Conservation (phyloP, 208 protist genomes). For the Trichomonas tenax region DNA sequence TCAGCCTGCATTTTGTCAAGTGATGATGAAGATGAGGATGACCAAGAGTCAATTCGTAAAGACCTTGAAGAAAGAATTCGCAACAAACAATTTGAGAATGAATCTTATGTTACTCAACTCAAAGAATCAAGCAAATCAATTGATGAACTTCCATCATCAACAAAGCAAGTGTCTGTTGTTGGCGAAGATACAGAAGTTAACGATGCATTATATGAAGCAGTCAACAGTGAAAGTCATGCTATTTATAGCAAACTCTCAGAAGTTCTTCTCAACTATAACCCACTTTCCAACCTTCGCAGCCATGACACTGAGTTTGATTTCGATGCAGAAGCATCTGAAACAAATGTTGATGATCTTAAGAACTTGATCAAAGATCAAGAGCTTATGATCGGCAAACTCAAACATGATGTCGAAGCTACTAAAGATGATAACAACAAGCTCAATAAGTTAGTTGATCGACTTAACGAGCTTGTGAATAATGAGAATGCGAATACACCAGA, state of each 20-base stretch:
- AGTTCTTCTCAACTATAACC: not conserved
- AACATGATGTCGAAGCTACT: too few relatives aligned
- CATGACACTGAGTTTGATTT: not conserved
- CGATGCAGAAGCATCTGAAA: not conserved
- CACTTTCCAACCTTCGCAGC: not conserved
- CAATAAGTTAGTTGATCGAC: not conserved
- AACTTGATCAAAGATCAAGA: not conserved
- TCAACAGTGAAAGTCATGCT: not conserved
- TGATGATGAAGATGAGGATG: not conserved
- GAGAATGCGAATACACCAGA: not conserved
- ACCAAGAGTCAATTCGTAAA: not conserved
- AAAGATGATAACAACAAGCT: not conserved
- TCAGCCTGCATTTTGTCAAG: not conserved
- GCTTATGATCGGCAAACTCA: not conserved
- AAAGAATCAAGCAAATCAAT: not conserved
- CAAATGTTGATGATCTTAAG: not conserved
- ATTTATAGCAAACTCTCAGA: not conserved
- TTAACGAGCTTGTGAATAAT: not conserved
- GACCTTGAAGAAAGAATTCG: not conserved
- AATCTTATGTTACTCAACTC: not conserved
- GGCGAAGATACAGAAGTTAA: not conserved
- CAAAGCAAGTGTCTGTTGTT: not conserved
- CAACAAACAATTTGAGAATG: not conserved
- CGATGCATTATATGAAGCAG: not conserved
- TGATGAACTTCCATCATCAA: not conserved